These are phyloP conservation scores for Amorphotheca resinae DNA, from an alignment of 495 filamentous ascomycete species.

Conservation along the genomic window DNA sequence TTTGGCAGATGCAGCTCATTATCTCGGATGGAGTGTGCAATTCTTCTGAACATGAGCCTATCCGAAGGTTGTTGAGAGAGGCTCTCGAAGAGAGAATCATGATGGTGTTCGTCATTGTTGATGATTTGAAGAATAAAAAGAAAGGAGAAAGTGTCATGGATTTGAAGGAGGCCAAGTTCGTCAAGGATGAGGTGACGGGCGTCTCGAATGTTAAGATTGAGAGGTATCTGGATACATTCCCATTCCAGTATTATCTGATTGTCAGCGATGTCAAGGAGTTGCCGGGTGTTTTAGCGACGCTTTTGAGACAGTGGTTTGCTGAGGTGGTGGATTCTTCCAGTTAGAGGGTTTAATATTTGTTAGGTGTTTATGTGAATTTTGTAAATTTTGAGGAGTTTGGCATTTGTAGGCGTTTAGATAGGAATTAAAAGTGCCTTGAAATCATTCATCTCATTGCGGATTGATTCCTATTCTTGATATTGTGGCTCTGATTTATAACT, in stretches of 20 bases:
- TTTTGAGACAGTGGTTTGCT: constrained; percentile 92
- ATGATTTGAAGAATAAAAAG: constrained; percentile 46
- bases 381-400: no score
- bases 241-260: constrained; percentile 91
- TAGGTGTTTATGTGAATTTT: no score
- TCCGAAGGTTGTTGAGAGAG: constrained; percentile 68
- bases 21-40: constrained; percentile 90
- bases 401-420: no score
- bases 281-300: constrained; percentile 72
- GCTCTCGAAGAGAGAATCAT: constrained; percentile 91
- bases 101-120: constrained; percentile 95
- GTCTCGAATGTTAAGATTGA: constrained; percentile 52
- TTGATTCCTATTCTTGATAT: no score
- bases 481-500: no score
- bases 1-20: constrained; percentile 94
- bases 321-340: constrained; percentile 59
- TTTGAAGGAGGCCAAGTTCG: constrained; percentile 68
- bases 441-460: no score
- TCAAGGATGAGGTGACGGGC: constrained; percentile 47
- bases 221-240: constrained; percentile 88
- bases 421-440: no score
- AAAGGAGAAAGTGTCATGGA: constrained; percentile 54
- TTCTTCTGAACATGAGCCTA: constrained; percentile 58
- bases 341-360: constrained; percentile 2
- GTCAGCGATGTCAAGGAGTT: constrained; percentile 85